These are phyloP conservation scores for Lasiosphaeria hispida DNA, from an alignment of 495 filamentous ascomycete genomes.

Conservation along the genomic window DNA sequence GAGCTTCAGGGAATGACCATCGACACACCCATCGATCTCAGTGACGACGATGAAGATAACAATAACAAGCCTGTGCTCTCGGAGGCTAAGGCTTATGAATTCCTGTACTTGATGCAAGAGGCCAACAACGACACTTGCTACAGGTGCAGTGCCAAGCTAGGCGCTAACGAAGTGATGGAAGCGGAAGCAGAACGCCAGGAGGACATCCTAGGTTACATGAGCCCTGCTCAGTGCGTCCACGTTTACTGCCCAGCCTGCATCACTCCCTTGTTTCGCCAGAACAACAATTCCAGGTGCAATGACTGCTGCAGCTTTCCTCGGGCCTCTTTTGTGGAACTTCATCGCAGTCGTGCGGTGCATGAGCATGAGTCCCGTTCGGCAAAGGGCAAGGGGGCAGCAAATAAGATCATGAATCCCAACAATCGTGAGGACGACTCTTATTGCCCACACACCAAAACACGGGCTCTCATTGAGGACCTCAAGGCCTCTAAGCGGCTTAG, in stretches of 20 bases:
- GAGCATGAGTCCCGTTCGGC: slow-evolving; percentile 51
- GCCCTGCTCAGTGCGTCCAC: slow-evolving; percentile 70
- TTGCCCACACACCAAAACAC: slow-evolving; percentile 88
- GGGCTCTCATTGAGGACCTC: slow-evolving; percentile 69
- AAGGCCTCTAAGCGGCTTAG: slow-evolving; percentile 58
- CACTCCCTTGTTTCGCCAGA: slow-evolving; percentile 42
- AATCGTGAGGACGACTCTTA: slow-evolving; percentile 60
- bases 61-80: slow-evolving; percentile 51
- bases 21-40: slow-evolving; percentile 81
- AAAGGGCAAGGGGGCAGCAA: slow-evolving; percentile 40
- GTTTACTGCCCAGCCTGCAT: slow-evolving; percentile 76
- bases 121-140: slow-evolving; percentile 68
- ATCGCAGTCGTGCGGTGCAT: slow-evolving; percentile 58
- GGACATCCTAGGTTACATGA: slow-evolving; percentile 67
- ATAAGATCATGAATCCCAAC: slow-evolving; percentile 45
- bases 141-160: slow-evolving; percentile 63
- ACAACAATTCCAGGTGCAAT: slow-evolving; percentile 2
- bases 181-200: slow-evolving; percentile 56
- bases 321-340: slow-evolving; percentile 62
- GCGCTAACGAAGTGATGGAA: slow-evolving; percentile 48
- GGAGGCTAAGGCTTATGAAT: slow-evolving; percentile 73
- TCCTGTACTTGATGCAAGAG: slow-evolving; percentile 77
- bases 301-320: slow-evolving; percentile 28
- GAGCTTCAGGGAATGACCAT: slow-evolving; percentile 73
- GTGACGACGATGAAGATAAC: slow-evolving; percentile 62